Conservation (phyloP, 768 basidiomycete genomes). For the Pholiota molesta region DNA sequence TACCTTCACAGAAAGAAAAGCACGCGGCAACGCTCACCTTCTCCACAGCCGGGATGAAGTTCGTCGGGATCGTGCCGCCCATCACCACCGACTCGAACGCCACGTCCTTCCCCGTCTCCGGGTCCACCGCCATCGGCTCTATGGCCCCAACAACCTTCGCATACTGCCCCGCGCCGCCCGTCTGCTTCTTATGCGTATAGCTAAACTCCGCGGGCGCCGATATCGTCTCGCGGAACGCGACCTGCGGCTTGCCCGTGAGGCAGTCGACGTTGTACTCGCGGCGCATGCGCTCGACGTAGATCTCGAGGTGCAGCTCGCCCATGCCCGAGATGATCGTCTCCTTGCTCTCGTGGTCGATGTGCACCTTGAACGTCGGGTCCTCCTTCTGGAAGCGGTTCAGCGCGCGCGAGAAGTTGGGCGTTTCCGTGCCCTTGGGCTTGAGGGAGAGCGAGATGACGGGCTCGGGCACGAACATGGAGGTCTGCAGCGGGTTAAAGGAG, state of each 20-base stretch:
- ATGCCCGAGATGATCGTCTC: constrained; percentile 99
- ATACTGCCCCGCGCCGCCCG: constrained; percentile 96
- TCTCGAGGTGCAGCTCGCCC: constrained; percentile 98
- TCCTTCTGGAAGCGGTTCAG: constrained; percentile 98
- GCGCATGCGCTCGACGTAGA: constrained; percentile 98
- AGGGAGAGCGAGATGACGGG: constrained; percentile 97
- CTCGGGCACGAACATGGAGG: constrained; percentile 98
- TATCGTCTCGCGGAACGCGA: constrained; percentile 96
- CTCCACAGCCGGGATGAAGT: constrained; percentile 93
- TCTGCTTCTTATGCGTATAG: constrained; percentile 98
- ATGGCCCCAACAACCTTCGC: constrained; percentile 90
- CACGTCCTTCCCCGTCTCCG: constrained; percentile 79
- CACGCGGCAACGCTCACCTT: constrained; percentile 64
- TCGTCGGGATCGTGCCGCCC: constrained; percentile 89
- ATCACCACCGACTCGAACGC: constrained; percentile 88
- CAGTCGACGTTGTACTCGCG: constrained; percentile 96
- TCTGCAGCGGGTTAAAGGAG: constrained; percentile 48
- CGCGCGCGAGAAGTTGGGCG: constrained; percentile 95
- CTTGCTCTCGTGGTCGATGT: constrained; percentile 91
- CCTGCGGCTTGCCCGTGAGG: constrained; percentile 92
- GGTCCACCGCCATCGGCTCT: constrained; percentile 80
- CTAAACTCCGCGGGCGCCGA: constrained; percentile 80
- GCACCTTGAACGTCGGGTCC: constrained; percentile 98
- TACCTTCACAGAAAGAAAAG: neutral
- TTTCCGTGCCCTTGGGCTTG: constrained; percentile 89